Base-by-base conservation (phyloP, 805 yeast species). In the Helenozyma rhizophorensis region DNA sequence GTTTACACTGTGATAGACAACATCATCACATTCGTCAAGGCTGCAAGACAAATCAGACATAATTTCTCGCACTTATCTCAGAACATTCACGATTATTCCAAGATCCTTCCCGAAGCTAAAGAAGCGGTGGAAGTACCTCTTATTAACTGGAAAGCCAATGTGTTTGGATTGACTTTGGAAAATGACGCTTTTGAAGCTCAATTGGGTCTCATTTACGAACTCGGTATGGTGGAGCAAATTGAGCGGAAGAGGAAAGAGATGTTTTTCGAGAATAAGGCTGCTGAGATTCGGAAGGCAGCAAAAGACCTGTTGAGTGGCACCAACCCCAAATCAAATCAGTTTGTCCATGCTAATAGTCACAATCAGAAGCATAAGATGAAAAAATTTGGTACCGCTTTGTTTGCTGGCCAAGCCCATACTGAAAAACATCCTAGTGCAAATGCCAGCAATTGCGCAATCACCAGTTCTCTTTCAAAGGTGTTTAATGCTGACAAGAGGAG, bases 131-230 rank as follows among this genome's bases (percentile, higher is more conserved):
- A 60, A 12, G 62, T 90, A 6, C 89, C 89, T 10, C 62, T 59
- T 14, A 58, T 86, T 2, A 68, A 72, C 14, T 44, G 88, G 23
- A 70, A 62, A 25, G 65, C 94, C 0, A 65, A 65, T 5, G 63
- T 74, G 25, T 66, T 85, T 41, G 65, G 81, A 4, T 60, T 88
- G 23, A 69, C 81, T 15, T 67, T 88, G 42, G 95, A 85, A 35
- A 95, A 85, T 54, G 97, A 90, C 56, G 90, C 95, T 6, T 88
- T 89, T 54, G 97, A 90, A 56, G 66, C 78, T 6, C 80, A 85
- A 46, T 59, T 89, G 28, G 72, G 76, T 14, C 64, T 75, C 48
- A 74, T 81, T 17, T 78, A 72, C 48, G 80, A 80, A 45, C 65
- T 82, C 9, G 95, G 95, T 1, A 31, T 60, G 14, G 37, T 67